Conservation (phyloP, 2,329 filamentous ascomycete genomes). For the Raffaelea albimanens region DNA sequence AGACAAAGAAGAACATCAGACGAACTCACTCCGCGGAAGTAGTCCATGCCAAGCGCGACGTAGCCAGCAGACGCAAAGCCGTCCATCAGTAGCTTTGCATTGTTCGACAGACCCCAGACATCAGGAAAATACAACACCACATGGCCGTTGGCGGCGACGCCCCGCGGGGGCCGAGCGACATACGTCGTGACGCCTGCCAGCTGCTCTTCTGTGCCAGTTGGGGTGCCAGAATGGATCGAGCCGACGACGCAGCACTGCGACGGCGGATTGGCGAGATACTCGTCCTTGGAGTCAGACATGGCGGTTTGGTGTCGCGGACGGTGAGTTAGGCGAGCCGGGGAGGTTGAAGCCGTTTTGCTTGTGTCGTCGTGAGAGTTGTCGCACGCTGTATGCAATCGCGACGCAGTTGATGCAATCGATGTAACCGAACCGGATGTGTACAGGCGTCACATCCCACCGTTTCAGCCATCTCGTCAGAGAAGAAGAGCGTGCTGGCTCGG, state of each 20-base stretch:
- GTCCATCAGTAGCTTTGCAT: slow-evolving; percentile 16
- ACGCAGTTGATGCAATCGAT: too few relatives aligned
- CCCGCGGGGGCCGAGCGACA: slow-evolving; percentile 12
- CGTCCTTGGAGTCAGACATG: not conserved
- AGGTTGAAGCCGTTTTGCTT: too few relatives aligned
- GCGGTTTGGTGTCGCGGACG: not conserved
- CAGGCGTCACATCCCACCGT: not conserved
- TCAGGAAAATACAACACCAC: slow-evolving; percentile 14
- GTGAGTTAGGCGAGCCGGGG: too few relatives aligned
- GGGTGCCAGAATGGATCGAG: slow-evolving; percentile 16
- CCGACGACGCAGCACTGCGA: slow-evolving; percentile 17
- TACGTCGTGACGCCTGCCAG: slow-evolving; percentile 18
- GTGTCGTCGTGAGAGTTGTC: too few relatives aligned
- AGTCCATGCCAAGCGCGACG: slow-evolving; percentile 12
- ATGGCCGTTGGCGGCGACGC: slow-evolving; percentile 11
- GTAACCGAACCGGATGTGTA: too few relatives aligned
- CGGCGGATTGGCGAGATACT: slow-evolving; percentile 16
- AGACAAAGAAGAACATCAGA: not conserved
- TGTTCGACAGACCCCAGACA: slow-evolving; percentile 13
- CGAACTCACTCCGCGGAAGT: slow-evolving; percentile 12
- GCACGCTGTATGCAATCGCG: too few relatives aligned
- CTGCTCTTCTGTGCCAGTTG: slow-evolving; percentile 13
- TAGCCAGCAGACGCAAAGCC: slow-evolving; percentile 13
- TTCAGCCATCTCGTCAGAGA: too few relatives aligned
- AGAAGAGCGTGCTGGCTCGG: too few relatives aligned